Evolutionary conservation across 2,329 filamentous ascomycete genomes (phyloP).

Genomic region (Penicillium hesseltinei): DNA sequence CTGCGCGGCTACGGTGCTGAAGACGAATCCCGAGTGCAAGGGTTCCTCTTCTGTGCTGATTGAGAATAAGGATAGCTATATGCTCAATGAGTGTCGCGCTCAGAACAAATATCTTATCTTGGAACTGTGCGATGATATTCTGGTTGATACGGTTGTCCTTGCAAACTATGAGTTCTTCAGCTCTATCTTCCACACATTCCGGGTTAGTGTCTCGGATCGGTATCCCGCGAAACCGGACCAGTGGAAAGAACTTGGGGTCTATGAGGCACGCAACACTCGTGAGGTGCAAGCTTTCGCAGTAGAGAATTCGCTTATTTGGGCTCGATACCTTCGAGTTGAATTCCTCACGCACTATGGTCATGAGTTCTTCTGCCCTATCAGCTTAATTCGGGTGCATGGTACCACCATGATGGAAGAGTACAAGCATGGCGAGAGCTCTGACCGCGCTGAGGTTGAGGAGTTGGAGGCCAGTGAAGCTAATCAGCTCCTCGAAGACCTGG

Average conservation of each 20-base stretch:
- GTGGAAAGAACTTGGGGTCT: slow-evolving; percentile 85
- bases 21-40: slow-evolving; percentile 82
- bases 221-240: slow-evolving; percentile 91
- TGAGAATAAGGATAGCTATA: slow-evolving; percentile 98
- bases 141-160: slow-evolving; percentile 93
- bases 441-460: slow-evolving; percentile 58
- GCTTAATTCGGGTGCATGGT: slow-evolving; percentile 85
- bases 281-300: slow-evolving; percentile 93
- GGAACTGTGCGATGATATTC: slow-evolving; percentile 80
- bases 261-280: slow-evolving; percentile 86
- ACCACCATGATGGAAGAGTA: slow-evolving; percentile 94
- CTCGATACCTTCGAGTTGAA: slow-evolving; percentile 86
- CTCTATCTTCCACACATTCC: slow-evolving; percentile 88
- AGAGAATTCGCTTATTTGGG: slow-evolving; percentile 94
- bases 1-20: slow-evolving; percentile 87
- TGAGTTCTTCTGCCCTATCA: slow-evolving; percentile 94
- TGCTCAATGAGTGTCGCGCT: slow-evolving; percentile 86
- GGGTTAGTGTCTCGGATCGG: slow-evolving; percentile 87
- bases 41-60: slow-evolving; percentile 85
- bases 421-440: slow-evolving; percentile 75
- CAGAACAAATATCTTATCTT: slow-evolving; percentile 92
- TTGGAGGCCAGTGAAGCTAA: slow-evolving; percentile 47
- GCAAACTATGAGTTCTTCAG: slow-evolving; percentile 99
- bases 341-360: slow-evolving; percentile 92
- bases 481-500: slow-evolving; percentile 17